A percentile compares a stretch with the other conserved stretches of the same genome.
These are phyloP conservation scores for Paraleonurus japonicus DNA, from an alignment of 257 asterid species.

Conservation along the genomic window DNA sequence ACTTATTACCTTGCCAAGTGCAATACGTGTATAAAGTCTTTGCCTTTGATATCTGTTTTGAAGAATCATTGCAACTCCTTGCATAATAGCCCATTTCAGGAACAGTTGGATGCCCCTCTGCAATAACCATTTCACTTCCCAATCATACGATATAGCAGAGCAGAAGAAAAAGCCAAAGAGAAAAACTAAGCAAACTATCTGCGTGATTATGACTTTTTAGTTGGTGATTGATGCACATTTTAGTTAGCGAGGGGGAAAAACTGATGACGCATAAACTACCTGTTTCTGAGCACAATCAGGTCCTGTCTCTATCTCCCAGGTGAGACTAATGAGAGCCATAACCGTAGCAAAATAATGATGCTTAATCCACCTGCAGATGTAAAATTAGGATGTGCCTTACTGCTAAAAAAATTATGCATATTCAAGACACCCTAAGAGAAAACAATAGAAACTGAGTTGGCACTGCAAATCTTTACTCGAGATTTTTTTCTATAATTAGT, in stretches of 20 bases:
- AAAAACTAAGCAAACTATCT: not conserved
- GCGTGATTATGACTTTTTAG: not conserved
- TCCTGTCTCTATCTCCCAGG: slow-evolving; percentile 92
- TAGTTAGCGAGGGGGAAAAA: not conserved
- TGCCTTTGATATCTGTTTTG: slow-evolving; percentile 91
- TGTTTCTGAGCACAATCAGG: slow-evolving; percentile 90
- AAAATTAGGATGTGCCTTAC: slow-evolving; percentile 1
- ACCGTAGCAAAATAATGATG: slow-evolving; percentile 93
- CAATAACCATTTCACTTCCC: slow-evolving; percentile 29
- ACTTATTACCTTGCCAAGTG: slow-evolving; percentile 86
- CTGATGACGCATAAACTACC: slow-evolving; percentile 36
- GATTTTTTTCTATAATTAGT: not conserved
- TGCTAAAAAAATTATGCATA: not conserved
- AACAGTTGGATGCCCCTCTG: slow-evolving; percentile 78
- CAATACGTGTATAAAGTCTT: slow-evolving; percentile 93
- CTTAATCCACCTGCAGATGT: slow-evolving; percentile 83
- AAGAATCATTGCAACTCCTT: slow-evolving; percentile 89
- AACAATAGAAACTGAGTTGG: slow-evolving; percentile 12
- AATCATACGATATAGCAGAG: slow-evolving; percentile 12
- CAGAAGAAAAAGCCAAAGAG: slow-evolving; percentile 2
- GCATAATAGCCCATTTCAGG: slow-evolving; percentile 88
- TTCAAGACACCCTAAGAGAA: not conserved
- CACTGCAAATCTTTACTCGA: not conserved
- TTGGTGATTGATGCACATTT: slow-evolving; percentile 15
- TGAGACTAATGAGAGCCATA: slow-evolving; percentile 97